These are phyloP conservation scores for Tolypocladium album DNA, from an alignment of 2,329 filamentous ascomycete genomes.

Conservation along the genomic window DNA sequence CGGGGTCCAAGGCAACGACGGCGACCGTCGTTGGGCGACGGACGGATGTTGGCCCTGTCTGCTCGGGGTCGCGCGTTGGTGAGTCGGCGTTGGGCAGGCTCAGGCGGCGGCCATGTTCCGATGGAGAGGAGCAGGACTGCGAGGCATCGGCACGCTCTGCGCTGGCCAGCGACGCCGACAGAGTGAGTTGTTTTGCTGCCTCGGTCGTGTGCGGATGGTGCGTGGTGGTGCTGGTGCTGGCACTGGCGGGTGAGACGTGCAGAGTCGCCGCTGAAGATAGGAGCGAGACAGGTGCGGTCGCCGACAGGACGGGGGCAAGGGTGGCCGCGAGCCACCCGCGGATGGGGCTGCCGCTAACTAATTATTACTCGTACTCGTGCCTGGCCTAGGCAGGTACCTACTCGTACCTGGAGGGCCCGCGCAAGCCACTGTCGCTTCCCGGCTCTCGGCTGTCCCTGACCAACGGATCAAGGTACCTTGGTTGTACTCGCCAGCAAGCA, in stretches of 20 bases:
- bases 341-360: not conserved
- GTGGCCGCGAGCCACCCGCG: not conserved
- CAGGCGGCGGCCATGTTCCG: not conserved
- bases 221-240: not conserved
- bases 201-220: not conserved
- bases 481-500: not conserved
- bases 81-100: not conserved
- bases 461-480: too few species aligned
- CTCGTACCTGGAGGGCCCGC: not conserved
- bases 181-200: not conserved
- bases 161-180: not conserved
- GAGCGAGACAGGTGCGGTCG: not conserved
- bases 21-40: not conserved
- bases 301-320: not conserved
- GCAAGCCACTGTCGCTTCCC: not conserved
- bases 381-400: not conserved
- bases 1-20: not conserved
- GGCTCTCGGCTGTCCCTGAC: not conserved
- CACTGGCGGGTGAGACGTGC: not conserved
- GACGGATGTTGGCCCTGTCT: not conserved
- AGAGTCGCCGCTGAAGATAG: conserved; percentile 1
- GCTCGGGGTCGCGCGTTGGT: not conserved
- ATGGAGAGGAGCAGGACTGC: not conserved
- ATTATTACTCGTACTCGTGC: not conserved
- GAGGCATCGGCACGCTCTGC: not conserved